Conservation (phyloP, 148 eudicot species). For the Agrostemma githago region DNA sequence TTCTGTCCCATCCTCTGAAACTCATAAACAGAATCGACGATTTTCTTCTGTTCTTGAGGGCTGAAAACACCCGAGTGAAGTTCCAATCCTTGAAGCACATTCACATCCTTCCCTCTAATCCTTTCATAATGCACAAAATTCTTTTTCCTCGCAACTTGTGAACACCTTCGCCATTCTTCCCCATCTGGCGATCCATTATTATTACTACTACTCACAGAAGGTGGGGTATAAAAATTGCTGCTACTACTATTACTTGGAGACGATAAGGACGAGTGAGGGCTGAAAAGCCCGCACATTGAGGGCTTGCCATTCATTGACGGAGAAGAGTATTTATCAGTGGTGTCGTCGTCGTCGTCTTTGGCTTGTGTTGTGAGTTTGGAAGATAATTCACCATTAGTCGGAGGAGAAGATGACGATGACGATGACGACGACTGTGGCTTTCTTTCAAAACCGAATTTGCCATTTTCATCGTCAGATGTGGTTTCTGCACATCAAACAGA, state of each 20-base stretch:
- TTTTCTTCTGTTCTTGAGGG: conserved; percentile 47
- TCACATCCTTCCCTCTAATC: conserved; percentile 34
- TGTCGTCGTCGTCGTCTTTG: neutral
- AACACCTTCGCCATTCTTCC: conserved; percentile 29
- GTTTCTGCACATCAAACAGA: conserved; percentile 18
- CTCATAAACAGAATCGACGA: conserved; percentile 49
- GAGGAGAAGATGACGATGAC: neutral
- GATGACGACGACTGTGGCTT: conserved; percentile 6
- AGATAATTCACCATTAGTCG: conserved; percentile 14
- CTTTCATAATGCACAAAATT: conserved; percentile 45
- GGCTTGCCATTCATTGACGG: conserved; percentile 23
- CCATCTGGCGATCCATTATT: conserved; percentile 23
- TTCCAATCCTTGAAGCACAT: conserved; percentile 63
- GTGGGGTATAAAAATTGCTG: neutral
- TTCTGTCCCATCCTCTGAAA: conserved; percentile 52
- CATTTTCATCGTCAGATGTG: neutral
- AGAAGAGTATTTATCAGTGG: conserved; percentile 10
- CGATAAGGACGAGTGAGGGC: neutral
- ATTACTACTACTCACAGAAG: no score
- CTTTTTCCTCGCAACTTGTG: conserved; percentile 42
- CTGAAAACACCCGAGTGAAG: conserved; percentile 49
- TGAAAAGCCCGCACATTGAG: conserved; percentile 17
- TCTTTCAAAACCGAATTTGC: conserved; percentile 2
- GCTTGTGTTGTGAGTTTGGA: neutral
- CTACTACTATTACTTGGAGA: conserved; percentile 13